Evolutionary conservation across 768 basidiomycete genomes (phyloP), one percentile per base, ranked within the genome.

Genomic region (Hygrocybe coccinea): DNA sequence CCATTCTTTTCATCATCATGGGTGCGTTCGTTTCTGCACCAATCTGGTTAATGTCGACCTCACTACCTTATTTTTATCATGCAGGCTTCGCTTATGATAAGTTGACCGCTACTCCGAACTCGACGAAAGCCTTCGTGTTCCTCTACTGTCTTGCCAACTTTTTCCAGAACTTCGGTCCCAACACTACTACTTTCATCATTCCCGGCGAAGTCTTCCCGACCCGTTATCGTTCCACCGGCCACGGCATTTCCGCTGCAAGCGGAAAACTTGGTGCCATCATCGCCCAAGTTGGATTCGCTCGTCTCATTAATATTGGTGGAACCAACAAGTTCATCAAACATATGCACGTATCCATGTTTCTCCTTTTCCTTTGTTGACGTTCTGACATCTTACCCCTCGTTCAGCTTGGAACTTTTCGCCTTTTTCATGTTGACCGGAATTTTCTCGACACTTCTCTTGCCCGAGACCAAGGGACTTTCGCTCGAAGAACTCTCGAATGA

Each of bases 101-200:
- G 62, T 75, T 84, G 52, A 83, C 45, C 48, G 74, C 77, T 29
- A 78, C 76, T 1, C 3, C 60, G 2, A 10, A 67, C 2, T 67
- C 72, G 17, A 76, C 48, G 14, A 81, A 82, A 35, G 88, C 77
- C 2, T 91, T 93, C 67, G 84, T 90, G 48, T 86, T 87, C 73
- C 79, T 90, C 24, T 93, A 92, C 74, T 89, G 89, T 67, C 74
- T 93, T n/a, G 80, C 89, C 62, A 87, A 89, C 67, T 91, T 91
- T 74, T 90, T 91, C 86, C 86, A 89, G 74, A 92, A 92, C 72
- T 92, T 91, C 59, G 90, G 88, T 1, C 87, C 86, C 9, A 89
- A 91, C 62, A 80, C 79, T 0, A 91, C 88, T 0, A 91, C 89
- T 0, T 92, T 93, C 68, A 56, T 91, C 53, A 73, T 91, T 3